phyloP scores from a whole-genome alignment of 371 early-diverging fungal species.

The Phascolomyces articulosus region DNA sequence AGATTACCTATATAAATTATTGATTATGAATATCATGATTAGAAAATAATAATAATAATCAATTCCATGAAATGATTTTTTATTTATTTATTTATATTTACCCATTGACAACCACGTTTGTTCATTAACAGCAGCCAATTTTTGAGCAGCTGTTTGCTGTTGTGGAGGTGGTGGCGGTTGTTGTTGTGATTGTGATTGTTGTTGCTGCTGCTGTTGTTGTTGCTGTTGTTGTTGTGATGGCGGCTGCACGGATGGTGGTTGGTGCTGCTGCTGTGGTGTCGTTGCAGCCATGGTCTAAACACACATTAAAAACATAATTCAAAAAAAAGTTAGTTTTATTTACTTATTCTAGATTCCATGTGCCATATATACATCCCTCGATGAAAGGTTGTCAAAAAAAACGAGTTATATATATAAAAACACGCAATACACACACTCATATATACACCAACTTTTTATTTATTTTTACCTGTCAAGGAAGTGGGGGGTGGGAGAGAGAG shows the following conservation, averaged over 20 bases:
- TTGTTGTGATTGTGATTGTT: conserved; percentile 5
- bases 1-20: conserved; percentile 47
- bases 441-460: neutral
- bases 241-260: conserved; percentile 18
- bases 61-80: no score
- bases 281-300: conserved; percentile 26
- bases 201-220: conserved; percentile 9
- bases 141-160: conserved; percentile 51
- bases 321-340: neutral
- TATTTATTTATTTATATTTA: conserved; percentile 29
- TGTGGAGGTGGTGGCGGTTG: conserved; percentile 9
- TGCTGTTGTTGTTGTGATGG: conserved; percentile 12
- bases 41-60: no score
- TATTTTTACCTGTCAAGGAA: conserved; percentile 5
- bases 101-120: conserved; percentile 82
- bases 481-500: neutral
- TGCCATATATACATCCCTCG: neutral
- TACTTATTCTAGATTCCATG: neutral
- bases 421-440: no score
- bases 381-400: neutral
- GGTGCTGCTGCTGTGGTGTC: conserved; percentile 26
- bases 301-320: neutral
- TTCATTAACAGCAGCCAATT: conserved; percentile 71
- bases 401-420: no score
- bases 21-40: no score